Conservation (phyloP, 345 rosid genomes). For the Schrenkiella parvula region DNA sequence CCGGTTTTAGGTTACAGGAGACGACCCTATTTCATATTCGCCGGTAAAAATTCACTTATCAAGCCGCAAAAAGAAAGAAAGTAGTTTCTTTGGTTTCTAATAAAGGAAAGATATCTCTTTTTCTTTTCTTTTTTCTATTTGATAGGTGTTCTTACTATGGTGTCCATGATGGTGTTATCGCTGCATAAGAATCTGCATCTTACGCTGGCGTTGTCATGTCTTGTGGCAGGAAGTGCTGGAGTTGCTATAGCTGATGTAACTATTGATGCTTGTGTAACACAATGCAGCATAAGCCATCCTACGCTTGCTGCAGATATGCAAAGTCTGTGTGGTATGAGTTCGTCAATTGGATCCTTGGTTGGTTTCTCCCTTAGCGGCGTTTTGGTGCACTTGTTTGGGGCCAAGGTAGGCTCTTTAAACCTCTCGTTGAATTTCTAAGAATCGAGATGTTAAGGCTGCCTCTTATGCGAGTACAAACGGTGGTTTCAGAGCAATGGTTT, state of each 20-base stretch:
- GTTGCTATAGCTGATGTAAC: slow-evolving; percentile 71
- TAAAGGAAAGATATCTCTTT: slow-evolving; percentile 3
- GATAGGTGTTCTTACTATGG: slow-evolving; percentile 45
- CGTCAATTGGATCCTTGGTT: slow-evolving; percentile 58
- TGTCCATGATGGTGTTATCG: slow-evolving; percentile 54
- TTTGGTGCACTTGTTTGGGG: slow-evolving; percentile 52
- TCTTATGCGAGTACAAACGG: background rate
- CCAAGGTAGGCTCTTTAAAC: slow-evolving; percentile 39
- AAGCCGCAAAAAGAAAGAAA: background rate
- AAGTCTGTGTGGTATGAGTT: slow-evolving; percentile 64
- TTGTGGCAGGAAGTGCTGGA: slow-evolving; percentile 55
- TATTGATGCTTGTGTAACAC: slow-evolving; percentile 70
- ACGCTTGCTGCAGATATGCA: slow-evolving; percentile 74
- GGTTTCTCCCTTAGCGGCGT: slow-evolving; percentile 68
- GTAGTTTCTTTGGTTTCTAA: slow-evolving; percentile 5
- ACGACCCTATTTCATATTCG: slow-evolving; percentile 60
- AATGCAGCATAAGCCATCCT: slow-evolving; percentile 56
- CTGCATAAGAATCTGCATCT: slow-evolving; percentile 46
- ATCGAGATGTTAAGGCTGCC: background rate
- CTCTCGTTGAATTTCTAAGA: background rate
- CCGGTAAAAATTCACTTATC: slow-evolving; percentile 37
- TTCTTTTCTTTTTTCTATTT: background rate
- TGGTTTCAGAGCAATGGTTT: background rate
- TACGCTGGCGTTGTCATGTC: slow-evolving; percentile 44
- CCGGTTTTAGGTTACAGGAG: slow-evolving; percentile 56